Percentiles rank a stretch among this genome's conserved stretches.
Conservation (phyloP, 352 stramenopile genomes). For the Phytophthora quininea region DNA sequence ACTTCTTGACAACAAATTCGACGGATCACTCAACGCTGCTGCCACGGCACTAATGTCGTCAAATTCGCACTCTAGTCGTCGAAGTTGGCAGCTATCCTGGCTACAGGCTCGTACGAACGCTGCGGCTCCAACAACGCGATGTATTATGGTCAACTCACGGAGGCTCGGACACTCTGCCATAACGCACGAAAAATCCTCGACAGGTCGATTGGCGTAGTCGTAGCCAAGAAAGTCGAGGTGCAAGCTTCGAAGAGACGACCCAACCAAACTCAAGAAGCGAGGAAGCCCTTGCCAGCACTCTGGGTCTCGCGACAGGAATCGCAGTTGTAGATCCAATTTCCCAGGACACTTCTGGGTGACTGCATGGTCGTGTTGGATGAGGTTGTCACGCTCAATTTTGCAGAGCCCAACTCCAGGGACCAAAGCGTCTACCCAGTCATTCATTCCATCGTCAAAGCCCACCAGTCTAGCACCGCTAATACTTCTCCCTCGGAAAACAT, state of each 20-base stretch:
- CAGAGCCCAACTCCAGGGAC: constrained; percentile 6
- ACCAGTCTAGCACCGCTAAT: not conserved
- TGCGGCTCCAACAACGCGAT: not conserved
- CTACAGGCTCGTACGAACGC: not conserved
- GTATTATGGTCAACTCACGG: not conserved
- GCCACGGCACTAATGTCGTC: not conserved
- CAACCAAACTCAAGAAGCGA: not conserved
- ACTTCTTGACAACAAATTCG: not conserved
- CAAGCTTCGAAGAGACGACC: not conserved
- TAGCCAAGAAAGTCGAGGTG: not conserved
- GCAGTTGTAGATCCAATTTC: not conserved
- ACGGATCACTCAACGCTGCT: not conserved
- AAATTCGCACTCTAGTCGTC: not conserved
- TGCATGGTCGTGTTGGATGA: not conserved
- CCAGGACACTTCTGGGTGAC: not conserved
- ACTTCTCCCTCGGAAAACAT: not conserved
- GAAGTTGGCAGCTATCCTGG: not conserved
- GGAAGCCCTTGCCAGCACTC: not conserved
- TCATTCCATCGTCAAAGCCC: not conserved
- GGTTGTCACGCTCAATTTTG: not conserved
- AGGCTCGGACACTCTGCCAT: not conserved
- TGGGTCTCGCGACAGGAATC: not conserved
- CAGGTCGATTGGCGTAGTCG: not conserved
- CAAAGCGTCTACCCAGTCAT: constrained; percentile 4
- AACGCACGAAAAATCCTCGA: not conserved